Percentiles rank a stretch among this genome's conserved stretches.
These are phyloP conservation scores for Neurospora pannonica DNA, from an alignment of 495 filamentous ascomycete species.

Conservation along the genomic window DNA sequence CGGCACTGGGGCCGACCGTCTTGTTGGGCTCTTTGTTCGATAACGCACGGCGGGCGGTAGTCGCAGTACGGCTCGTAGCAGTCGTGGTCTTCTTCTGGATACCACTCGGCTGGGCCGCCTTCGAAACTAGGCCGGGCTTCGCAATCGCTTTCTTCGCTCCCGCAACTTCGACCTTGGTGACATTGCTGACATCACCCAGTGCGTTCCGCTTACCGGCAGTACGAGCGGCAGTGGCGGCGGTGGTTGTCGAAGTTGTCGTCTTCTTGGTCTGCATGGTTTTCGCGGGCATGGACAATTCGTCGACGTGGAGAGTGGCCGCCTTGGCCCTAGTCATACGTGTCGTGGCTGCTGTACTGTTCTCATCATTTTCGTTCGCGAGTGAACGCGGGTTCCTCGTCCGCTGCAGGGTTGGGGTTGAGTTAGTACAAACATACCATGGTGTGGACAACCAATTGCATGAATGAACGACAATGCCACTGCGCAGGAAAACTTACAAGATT, in stretches of 20 bases:
- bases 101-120: constrained; percentile 64
- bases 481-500: neutral
- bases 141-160: constrained; percentile 65
- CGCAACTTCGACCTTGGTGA: constrained; percentile 59
- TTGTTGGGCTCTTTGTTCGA: constrained; percentile 60
- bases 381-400: constrained; percentile 38
- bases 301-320: constrained; percentile 60
- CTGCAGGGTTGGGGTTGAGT: neutral
- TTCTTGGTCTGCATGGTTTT: constrained; percentile 76
- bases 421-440: neutral
- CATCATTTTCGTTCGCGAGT: constrained; percentile 85
- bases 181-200: constrained; percentile 92
- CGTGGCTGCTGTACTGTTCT: constrained; percentile 55
- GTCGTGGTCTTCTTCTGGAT: constrained; percentile 68
- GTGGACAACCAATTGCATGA: neutral
- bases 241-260: constrained; percentile 8
- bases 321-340: constrained; percentile 89
- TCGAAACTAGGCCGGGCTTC: constrained; percentile 62
- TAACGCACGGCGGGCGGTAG: constrained; percentile 36
- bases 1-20: constrained; percentile 59
- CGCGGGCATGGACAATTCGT: constrained; percentile 41
- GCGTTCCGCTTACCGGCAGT: constrained; percentile 59
- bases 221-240: constrained; percentile 39
- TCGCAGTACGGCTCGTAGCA: constrained; percentile 30
- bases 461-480: neutral